These are phyloP conservation scores for Aspergillus japonicus DNA, from an alignment of 2,329 filamentous ascomycete genomes.

Conservation along the genomic window DNA sequence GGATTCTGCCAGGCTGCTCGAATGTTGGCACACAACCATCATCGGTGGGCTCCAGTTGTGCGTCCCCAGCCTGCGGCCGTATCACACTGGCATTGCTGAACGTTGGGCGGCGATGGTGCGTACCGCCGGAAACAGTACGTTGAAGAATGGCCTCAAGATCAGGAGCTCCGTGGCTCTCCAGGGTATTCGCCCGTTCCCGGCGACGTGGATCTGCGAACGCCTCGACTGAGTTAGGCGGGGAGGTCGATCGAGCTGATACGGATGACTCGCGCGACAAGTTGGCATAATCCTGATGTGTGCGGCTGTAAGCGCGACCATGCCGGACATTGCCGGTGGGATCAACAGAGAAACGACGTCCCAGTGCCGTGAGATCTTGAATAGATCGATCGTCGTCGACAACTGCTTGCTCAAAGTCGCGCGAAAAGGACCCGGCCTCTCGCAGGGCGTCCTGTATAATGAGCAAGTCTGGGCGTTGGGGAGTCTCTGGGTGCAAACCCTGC, in stretches of 20 bases:
- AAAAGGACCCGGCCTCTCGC: constrained; percentile 45
- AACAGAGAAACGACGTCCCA: constrained; percentile 40
- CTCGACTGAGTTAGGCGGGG: constrained; percentile 95
- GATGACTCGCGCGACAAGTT: constrained; percentile 50
- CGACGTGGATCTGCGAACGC: constrained; percentile 90
- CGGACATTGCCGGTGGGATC: constrained; percentile 42
- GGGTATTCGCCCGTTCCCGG: constrained; percentile 70
- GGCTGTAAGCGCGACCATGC: constrained; percentile 35
- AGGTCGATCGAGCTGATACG: constrained; percentile 65
- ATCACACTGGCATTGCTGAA: constrained; percentile 58
- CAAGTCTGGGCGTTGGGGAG: constrained; percentile 48
- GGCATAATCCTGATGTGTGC: constrained; percentile 39
- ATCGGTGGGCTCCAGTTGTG: constrained; percentile 35
- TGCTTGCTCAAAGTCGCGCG: constrained; percentile 85
- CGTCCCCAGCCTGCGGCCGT: constrained; percentile 48
- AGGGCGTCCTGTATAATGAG: constrained; percentile 50
- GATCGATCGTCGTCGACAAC: constrained; percentile 70
- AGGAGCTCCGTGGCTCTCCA: constrained; percentile 59
- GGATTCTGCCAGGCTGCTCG: constrained; percentile 73
- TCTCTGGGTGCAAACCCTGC: constrained; percentile 50
- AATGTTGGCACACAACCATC: constrained; percentile 86
- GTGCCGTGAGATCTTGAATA: constrained; percentile 33
- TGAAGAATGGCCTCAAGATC: constrained; percentile 61
- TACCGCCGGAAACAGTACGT: constrained; percentile 68
- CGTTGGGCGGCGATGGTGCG: constrained; percentile 60